phyloP scores from a whole-genome alignment of 306 rosid species.

The Mimosa bimucronata region DNA sequence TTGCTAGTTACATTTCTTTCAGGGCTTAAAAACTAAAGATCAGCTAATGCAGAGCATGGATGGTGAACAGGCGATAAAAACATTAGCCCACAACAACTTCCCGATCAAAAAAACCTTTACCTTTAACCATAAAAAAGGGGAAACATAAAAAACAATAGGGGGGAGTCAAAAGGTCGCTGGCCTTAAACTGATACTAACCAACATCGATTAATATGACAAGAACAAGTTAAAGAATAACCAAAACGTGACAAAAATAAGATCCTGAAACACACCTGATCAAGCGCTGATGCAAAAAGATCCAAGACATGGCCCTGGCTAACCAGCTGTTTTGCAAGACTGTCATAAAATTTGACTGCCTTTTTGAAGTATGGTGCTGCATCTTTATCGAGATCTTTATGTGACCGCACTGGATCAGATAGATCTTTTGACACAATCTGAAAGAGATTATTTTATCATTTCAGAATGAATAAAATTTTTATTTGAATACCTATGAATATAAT shows the following conservation, averaged over 20 bases:
- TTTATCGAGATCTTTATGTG: constrained; percentile 92
- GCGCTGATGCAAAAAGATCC: constrained; percentile 91
- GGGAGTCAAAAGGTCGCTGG: too few species aligned
- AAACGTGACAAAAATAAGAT: constrained; percentile 26
- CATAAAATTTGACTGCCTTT: constrained; percentile 87
- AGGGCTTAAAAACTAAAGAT: not conserved
- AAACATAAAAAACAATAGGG: too few species aligned
- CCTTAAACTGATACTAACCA: not conserved
- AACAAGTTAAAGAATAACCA: not conserved
- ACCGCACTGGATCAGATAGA: constrained; percentile 86
- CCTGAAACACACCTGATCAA: constrained; percentile 76
- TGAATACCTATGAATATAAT: constrained; percentile 8
- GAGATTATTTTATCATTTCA: constrained; percentile 21
- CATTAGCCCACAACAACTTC: not conserved
- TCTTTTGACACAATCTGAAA: constrained; percentile 89
- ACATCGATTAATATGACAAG: constrained; percentile 16
- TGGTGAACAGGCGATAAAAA: not conserved
- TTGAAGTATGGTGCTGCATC: constrained; percentile 87
- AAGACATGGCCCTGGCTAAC: constrained; percentile 91
- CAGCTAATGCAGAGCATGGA: not conserved
- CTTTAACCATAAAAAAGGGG: not conserved
- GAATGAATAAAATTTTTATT: not conserved
- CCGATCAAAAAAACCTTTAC: not conserved
- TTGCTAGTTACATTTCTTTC: not conserved
- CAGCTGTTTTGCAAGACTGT: constrained; percentile 73